Conservation (phyloP, 345 rosid species). For the Aquilaria yunnanensis region DNA sequence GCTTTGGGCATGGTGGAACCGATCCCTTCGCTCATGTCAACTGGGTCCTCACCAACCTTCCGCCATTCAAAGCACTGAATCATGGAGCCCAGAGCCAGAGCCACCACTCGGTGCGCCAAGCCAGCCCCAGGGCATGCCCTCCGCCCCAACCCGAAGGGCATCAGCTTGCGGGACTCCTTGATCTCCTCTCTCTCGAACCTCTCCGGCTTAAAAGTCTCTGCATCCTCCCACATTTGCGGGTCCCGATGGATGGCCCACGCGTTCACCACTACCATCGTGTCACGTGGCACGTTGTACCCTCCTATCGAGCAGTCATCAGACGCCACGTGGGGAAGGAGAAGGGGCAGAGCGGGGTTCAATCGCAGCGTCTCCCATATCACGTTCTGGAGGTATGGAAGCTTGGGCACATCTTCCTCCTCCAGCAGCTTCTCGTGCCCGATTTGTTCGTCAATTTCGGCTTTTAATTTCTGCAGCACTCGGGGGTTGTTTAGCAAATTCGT, state of each 20-base stretch:
- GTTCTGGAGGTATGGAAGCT: constrained; percentile 8
- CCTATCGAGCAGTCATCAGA: constrained; percentile 7
- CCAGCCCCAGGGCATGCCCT: constrained; percentile 11
- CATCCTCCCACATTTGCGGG: constrained; percentile 6
- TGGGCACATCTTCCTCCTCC: constrained; percentile 7
- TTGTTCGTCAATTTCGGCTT: constrained; percentile 2
- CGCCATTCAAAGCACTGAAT: constrained; percentile 15
- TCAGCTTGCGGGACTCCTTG: neutral
- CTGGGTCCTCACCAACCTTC: neutral
- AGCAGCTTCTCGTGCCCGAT: constrained; percentile 6
- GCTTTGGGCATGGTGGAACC: constrained; percentile 10
- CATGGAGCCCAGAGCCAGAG: constrained; percentile 6
- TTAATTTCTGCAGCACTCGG: neutral
- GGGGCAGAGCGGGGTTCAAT: constrained; percentile 7
- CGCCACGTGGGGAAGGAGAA: constrained; percentile 3
- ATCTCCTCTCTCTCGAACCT: neutral
- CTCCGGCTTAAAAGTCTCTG: constrained; percentile 10
- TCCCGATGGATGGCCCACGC: constrained; percentile 13
- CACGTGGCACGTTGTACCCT: constrained; percentile 13
- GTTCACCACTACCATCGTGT: constrained; percentile 2
- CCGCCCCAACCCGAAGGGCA: constrained; percentile 12
- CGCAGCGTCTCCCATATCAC: constrained; percentile 8
- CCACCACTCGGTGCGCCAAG: constrained; percentile 3
- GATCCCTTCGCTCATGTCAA: constrained; percentile 10
- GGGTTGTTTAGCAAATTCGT: constrained; percentile 10